phyloP scores from a whole-genome alignment of 2,329 filamentous ascomycete genomes.

The Diaporthe aspalathi region DNA sequence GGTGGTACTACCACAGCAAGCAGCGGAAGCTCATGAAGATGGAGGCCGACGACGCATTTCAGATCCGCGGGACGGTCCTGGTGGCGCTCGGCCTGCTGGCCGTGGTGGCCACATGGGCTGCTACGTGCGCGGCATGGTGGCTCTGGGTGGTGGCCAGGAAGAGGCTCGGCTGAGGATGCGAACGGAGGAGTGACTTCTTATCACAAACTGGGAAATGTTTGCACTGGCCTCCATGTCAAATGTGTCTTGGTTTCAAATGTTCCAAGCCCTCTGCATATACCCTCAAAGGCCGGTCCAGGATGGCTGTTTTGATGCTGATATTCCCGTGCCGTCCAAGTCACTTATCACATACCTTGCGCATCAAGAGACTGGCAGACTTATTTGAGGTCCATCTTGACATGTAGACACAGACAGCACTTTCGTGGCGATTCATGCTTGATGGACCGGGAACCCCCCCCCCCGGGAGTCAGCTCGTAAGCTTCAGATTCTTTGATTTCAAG shows the following conservation, averaged over 20 bases:
- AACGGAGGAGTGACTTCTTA: background rate
- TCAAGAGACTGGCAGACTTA: background rate
- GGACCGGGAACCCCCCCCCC: background rate
- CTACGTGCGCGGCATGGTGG: conserved; percentile 44
- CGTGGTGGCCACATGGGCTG: conserved; percentile 46
- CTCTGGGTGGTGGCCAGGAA: conserved; percentile 13
- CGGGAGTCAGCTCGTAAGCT: background rate
- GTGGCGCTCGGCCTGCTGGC: conserved; percentile 56
- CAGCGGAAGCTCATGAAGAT: conserved; percentile 70
- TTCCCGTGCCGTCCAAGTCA: background rate
- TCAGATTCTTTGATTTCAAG: conserved; percentile 1
- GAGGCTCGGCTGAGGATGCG: conserved; percentile 3
- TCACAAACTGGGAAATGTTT: background rate
- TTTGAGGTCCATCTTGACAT: too few species aligned
- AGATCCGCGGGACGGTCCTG: conserved; percentile 67
- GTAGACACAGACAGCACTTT: background rate
- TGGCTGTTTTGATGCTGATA: background rate
- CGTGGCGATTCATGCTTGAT: background rate
- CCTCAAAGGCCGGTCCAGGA: conserved; percentile 17
- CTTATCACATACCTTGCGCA: background rate
- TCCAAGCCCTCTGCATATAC: background rate
- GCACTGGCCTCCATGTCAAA: background rate
- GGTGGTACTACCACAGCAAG: conserved; percentile 65
- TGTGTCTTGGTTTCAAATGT: too few species aligned
- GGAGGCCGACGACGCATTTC: conserved; percentile 73